Conservation (phyloP, 2,329 filamentous ascomycete species). For the Sarocladiaceae sp. region DNA sequence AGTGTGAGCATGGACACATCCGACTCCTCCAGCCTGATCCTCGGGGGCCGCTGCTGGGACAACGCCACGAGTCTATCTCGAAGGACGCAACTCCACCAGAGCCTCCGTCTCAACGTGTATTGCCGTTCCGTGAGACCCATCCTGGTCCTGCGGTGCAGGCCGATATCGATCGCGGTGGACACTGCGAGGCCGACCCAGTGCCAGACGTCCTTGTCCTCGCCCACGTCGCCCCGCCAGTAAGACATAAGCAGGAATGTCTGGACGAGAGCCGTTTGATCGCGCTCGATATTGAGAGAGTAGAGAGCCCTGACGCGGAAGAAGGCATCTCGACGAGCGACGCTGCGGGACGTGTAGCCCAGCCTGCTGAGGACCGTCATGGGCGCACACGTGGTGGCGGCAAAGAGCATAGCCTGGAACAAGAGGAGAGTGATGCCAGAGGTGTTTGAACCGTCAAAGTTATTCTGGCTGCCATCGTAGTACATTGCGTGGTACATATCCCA, state of each 20-base stretch:
- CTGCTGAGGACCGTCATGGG: neutral
- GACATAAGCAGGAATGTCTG: neutral
- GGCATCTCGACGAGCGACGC: neutral
- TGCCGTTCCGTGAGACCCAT: neutral
- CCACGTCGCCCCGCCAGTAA: neutral
- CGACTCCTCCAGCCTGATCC: neutral
- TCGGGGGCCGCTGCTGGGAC: neutral
- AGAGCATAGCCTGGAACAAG: neutral
- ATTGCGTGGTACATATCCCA: neutral
- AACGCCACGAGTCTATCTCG: neutral
- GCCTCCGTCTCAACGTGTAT: neutral
- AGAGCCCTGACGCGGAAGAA: neutral
- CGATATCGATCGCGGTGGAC: neutral
- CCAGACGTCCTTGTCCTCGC: neutral
- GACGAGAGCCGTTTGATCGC: neutral
- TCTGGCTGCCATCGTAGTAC: neutral
- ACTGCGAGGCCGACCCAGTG: conserved; percentile 1
- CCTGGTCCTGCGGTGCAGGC: neutral
- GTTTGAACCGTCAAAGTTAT: neutral
- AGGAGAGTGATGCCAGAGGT: neutral
- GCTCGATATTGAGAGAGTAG: neutral
- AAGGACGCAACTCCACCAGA: neutral
- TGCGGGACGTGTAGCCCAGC: neutral
- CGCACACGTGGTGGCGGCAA: neutral
- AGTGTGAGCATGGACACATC: neutral